Base-by-base conservation (phyloP, 1,139 yeast species). In the Debaryomyces nepalensis region DNA sequence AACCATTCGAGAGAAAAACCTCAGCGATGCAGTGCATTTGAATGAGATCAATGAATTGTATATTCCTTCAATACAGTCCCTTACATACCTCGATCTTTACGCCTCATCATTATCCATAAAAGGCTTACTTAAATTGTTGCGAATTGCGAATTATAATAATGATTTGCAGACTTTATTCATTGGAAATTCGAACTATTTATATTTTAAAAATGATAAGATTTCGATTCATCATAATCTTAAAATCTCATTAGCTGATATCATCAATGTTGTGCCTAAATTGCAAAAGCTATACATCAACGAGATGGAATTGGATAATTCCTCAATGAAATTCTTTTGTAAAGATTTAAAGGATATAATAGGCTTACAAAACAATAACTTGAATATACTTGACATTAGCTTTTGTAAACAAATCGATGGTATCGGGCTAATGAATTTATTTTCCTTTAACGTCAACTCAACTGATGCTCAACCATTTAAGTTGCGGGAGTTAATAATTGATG, bases 321-420 rank as follows among this genome's bases (percentile, higher is more conserved):
- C 75, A 0, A 59, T 72, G 62, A 59, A 57, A 31, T 57, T 53
- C 26, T 63, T 73, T 29, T 50, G 56, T 27, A 51, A 51, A 10
- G 74, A 68, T 41, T 46, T 64, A 14, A 40, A 40, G 10, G 46
- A 46, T 10, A 36, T 35, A 1, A 45, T 52, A 21, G 60, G 62
- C 0, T 44, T 59, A n/a, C 44, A 43, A 2, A 42, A 50, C 1
- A 47, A 57, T 26, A 42, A 44, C 1, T 53, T 70, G 21, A 51
- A 53, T 10, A 38, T 54, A 2, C 50, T 73, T 15, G 77, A 73
- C 46, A 45, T 73, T 9, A 68, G 77, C 44, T 71, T 68, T 43
- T 68, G 72, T 44, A 45, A 42, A 3, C 58, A 53, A 33, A 54
- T 73, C 4, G 68, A 67, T 41, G 78, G 78, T 0, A 59, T 67